A percentile compares a stretch with the other conserved stretches of the same genome.
Evolutionary conservation across 352 stramenopile species (phyloP).

Genomic region (Pythium brassicae): DNA sequence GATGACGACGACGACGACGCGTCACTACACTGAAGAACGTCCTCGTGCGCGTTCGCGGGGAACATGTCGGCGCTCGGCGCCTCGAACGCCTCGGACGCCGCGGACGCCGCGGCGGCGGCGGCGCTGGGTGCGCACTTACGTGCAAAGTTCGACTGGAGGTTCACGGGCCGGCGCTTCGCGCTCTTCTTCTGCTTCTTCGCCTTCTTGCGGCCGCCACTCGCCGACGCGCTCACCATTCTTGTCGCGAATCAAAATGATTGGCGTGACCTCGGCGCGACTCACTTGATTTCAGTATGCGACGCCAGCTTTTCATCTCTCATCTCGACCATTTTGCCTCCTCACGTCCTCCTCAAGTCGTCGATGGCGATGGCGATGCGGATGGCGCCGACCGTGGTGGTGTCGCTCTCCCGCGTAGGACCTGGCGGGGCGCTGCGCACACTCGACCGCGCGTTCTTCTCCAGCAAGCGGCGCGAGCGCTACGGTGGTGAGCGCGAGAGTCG

Average conservation of each 20-base stretch:
- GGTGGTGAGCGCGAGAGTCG: slow-evolving; percentile 15
- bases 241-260: too few relatives aligned
- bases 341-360: not conserved
- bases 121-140: slow-evolving; percentile 60
- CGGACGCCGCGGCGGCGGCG: not conserved
- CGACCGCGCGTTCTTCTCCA: slow-evolving; percentile 24
- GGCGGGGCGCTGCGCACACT: not conserved
- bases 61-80: slow-evolving; percentile 71
- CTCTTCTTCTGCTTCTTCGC: slow-evolving; percentile 69
- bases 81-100: slow-evolving; percentile 15
- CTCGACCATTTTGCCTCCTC: too few relatives aligned
- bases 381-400: not conserved
- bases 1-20: slow-evolving; percentile 5
- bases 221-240: slow-evolving; percentile 58
- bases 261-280: not conserved
- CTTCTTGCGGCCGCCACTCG: slow-evolving; percentile 37
- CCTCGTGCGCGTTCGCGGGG: slow-evolving; percentile 53
- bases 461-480: slow-evolving; percentile 27
- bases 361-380: not conserved
- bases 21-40: slow-evolving; percentile 19
- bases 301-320: too few relatives aligned
- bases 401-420: not conserved
- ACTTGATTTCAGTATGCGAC: slow-evolving; percentile 1
- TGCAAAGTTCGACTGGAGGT: slow-evolving; percentile 78
- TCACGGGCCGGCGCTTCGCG: slow-evolving; percentile 76